Evolutionary conservation across 2,329 filamentous ascomycete genomes (phyloP).

Genomic region (Hysterium pulicare): DNA sequence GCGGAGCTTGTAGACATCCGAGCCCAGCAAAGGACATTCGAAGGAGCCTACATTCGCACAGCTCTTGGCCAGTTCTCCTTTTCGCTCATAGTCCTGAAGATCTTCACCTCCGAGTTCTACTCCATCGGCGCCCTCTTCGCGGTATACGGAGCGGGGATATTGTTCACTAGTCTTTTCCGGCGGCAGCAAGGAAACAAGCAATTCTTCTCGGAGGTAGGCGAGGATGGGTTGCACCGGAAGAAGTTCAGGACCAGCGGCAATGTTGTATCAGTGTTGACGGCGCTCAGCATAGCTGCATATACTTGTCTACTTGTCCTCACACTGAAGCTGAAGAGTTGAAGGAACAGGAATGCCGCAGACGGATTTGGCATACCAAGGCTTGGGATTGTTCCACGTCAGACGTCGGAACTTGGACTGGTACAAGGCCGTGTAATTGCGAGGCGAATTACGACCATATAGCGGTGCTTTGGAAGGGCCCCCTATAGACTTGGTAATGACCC

Average conservation of each 20-base stretch:
- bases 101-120: slow-evolving; percentile 96
- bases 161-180: slow-evolving; percentile 79
- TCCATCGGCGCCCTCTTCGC: slow-evolving; percentile 94
- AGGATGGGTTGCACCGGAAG: slow-evolving; percentile 59
- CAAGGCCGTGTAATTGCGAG: neutral
- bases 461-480: neutral
- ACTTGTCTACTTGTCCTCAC: slow-evolving; percentile 58
- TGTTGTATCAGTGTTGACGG: slow-evolving; percentile 61
- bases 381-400: neutral
- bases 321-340: slow-evolving; percentile 43
- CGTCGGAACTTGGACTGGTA: neutral
- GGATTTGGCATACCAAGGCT: slow-evolving; percentile 3
- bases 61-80: slow-evolving; percentile 95
- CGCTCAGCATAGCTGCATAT: slow-evolving; percentile 61
- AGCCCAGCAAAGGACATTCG: slow-evolving; percentile 92
- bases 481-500: too few relatives aligned
- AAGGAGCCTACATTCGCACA: slow-evolving; percentile 94
- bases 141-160: slow-evolving; percentile 79
- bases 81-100: slow-evolving; percentile 88
- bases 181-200: slow-evolving; percentile 90
- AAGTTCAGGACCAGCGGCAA: slow-evolving; percentile 65
- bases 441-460: neutral
- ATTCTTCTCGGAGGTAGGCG: slow-evolving; percentile 70
- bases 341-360: slow-evolving; percentile 5
- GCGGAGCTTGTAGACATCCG: slow-evolving; percentile 91